These are phyloP conservation scores for Fistulifera pelliculosa DNA, from an alignment of 108 stramenopile species.

Conservation along the genomic window DNA sequence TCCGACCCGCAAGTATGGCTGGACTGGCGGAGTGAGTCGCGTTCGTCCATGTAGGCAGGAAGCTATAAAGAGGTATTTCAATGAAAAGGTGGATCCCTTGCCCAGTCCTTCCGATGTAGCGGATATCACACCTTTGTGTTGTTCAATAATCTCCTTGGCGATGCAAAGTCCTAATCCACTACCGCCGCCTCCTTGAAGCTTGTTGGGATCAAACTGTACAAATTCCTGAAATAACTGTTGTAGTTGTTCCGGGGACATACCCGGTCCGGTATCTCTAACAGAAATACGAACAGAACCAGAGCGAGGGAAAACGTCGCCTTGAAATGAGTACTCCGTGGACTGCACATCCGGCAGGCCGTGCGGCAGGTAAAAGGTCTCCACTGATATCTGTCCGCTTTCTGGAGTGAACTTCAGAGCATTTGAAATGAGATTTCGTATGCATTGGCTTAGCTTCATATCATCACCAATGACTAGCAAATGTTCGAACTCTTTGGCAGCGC, in stretches of 20 bases:
- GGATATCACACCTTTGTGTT: conserved; percentile 34
- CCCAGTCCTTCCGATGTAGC: conserved; percentile 43
- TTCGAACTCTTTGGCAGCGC: not conserved
- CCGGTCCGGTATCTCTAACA: conserved; percentile 51
- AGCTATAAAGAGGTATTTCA: conserved; percentile 32
- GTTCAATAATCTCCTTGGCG: conserved; percentile 50
- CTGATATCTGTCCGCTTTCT: not conserved
- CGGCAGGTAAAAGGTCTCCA: not conserved
- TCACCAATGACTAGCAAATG: conserved; percentile 20
- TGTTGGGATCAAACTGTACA: conserved; percentile 55
- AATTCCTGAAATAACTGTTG: conserved; percentile 38
- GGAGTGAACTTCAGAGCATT: conserved; percentile 57
- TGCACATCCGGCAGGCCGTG: no score
- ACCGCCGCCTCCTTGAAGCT: conserved; percentile 52
- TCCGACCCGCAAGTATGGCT: not conserved
- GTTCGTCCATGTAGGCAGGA: not conserved
- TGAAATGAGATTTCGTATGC: conserved; percentile 46
- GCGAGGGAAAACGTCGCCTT: not conserved
- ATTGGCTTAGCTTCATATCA: conserved; percentile 25
- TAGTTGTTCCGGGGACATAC: conserved; percentile 37
- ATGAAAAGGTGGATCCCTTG: conserved; percentile 36
- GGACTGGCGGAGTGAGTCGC: not conserved
- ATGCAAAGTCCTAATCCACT: conserved; percentile 62
- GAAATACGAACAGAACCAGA: conserved; percentile 1
- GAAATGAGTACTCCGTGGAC: no score